phyloP scores from a whole-genome alignment of 2,329 filamentous ascomycete genomes.

The Hypocreales sp. region DNA sequence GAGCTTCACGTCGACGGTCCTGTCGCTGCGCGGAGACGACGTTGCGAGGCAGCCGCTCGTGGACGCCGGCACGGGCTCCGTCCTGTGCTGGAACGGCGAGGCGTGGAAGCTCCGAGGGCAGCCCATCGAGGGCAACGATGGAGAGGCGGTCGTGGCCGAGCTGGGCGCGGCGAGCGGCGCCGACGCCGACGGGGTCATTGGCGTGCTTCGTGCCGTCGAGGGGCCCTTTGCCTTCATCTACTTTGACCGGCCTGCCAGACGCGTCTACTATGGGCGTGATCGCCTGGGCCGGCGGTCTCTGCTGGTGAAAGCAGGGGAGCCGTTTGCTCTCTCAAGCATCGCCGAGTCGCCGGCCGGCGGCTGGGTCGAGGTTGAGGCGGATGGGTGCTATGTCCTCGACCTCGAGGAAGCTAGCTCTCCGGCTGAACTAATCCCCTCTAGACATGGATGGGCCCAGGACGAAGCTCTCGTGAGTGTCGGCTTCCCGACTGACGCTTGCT shows the following conservation, averaged over 20 bases:
- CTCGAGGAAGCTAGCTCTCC: constrained; percentile 17
- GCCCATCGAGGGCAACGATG: constrained; percentile 61
- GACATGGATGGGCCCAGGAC: constrained; percentile 17
- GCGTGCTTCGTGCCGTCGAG: constrained; percentile 44
- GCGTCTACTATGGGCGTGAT: constrained; percentile 73
- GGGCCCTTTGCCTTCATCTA: constrained; percentile 89
- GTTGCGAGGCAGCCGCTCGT: constrained; percentile 60
- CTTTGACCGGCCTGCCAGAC: constrained; percentile 45
- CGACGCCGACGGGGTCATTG: constrained; percentile 20
- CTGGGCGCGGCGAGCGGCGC: constrained; percentile 29
- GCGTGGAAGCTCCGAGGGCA: constrained; percentile 61
- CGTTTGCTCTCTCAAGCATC: constrained; percentile 55
- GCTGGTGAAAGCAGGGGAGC: constrained; percentile 34
- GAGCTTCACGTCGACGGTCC: constrained; percentile 66
- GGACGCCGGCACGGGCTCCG: constrained; percentile 37
- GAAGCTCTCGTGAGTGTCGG: constrained; percentile 33
- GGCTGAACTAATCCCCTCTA: constrained; percentile 5
- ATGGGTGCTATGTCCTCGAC: constrained; percentile 61
- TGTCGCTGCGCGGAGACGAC: constrained; percentile 69
- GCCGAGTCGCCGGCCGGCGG: constrained; percentile 32
- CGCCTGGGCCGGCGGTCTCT: constrained; percentile 77
- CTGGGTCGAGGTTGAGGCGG: constrained; percentile 73
- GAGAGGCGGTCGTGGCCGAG: constrained; percentile 47
- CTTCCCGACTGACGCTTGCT: no score
- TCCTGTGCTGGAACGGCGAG: constrained; percentile 95